These are phyloP conservation scores for Flaveria brownii DNA, from an alignment of 129 eudicot species.

Conservation along the genomic window DNA sequence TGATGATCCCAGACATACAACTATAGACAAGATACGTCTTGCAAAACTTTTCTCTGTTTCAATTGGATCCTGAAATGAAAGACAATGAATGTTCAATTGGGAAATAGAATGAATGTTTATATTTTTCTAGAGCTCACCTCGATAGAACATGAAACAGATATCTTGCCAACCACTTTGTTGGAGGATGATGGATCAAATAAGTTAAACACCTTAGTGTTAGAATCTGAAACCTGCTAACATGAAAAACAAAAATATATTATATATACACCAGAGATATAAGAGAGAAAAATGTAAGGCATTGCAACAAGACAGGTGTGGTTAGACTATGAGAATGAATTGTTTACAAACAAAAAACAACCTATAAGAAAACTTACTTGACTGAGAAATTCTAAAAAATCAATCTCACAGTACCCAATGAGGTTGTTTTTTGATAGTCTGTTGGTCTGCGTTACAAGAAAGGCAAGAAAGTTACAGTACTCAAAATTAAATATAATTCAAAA, in stretches of 20 bases:
- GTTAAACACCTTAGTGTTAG: slow-evolving; percentile 49
- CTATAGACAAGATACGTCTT: slow-evolving; percentile 68
- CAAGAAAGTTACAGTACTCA: slow-evolving; percentile 2
- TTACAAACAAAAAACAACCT: neutral
- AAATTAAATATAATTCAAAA: neutral
- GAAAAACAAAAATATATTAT: neutral
- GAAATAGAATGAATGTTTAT: slow-evolving; percentile 6
- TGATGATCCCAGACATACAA: slow-evolving; percentile 53
- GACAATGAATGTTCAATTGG: neutral
- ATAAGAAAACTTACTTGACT: slow-evolving; percentile 53
- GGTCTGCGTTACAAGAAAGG: slow-evolving; percentile 57
- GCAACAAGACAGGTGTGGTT: slow-evolving; percentile 10
- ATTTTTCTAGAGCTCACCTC: slow-evolving; percentile 52
- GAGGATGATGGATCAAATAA: slow-evolving; percentile 73
- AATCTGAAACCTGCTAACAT: slow-evolving; percentile 58
- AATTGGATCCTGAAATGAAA: slow-evolving; percentile 65
- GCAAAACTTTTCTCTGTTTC: slow-evolving; percentile 84
- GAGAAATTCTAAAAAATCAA: slow-evolving; percentile 71
- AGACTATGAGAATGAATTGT: neutral
- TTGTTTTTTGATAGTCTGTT: slow-evolving; percentile 75
- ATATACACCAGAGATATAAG: neutral
- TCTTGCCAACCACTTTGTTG: slow-evolving; percentile 54
- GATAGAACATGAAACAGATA: slow-evolving; percentile 66
- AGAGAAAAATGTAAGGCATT: neutral
- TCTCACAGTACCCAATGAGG: slow-evolving; percentile 82